Conservation (phyloP, 306 rosid genomes). For the Lathyrus tuberosus region DNA sequence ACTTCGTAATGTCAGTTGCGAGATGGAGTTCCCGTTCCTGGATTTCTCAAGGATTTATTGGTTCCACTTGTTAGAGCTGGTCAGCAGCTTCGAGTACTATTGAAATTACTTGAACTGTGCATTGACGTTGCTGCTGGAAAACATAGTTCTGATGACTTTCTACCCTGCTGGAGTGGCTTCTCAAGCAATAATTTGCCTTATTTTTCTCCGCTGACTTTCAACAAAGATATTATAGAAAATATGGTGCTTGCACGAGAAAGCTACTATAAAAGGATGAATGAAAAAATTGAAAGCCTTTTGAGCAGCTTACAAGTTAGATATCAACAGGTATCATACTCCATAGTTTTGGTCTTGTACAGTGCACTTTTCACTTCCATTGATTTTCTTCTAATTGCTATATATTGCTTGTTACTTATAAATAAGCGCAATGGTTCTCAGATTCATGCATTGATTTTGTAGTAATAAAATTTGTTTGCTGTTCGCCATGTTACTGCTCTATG, state of each 20-base stretch:
- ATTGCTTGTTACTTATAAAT: background rate
- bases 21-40: constrained; percentile 80
- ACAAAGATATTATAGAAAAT: constrained; percentile 60
- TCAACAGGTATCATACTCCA: constrained; percentile 63
- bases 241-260: constrained; percentile 63
- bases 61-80: constrained; percentile 93
- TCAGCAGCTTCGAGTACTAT: constrained; percentile 90
- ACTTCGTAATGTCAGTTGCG: constrained; percentile 62
- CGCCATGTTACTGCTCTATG: constrained; percentile 1
- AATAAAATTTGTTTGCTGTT: background rate
- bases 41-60: constrained; percentile 67
- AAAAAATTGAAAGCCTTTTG: constrained; percentile 58
- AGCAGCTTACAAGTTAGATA: constrained; percentile 62
- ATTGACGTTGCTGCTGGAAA: constrained; percentile 55
- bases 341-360: constrained; percentile 27
- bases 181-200: constrained; percentile 51
- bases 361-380: constrained; percentile 25
- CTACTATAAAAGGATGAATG: constrained; percentile 76
- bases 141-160: constrained; percentile 68
- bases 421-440: background rate
- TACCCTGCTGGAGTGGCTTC: constrained; percentile 87
- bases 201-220: constrained; percentile 67
- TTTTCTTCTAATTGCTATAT: constrained; percentile 13
- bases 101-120: constrained; percentile 86
- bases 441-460: constrained; percentile 5